Evolutionary conservation across 2,329 filamentous ascomycete species (phyloP).

Genomic region (Ramularia collo-cygni): DNA sequence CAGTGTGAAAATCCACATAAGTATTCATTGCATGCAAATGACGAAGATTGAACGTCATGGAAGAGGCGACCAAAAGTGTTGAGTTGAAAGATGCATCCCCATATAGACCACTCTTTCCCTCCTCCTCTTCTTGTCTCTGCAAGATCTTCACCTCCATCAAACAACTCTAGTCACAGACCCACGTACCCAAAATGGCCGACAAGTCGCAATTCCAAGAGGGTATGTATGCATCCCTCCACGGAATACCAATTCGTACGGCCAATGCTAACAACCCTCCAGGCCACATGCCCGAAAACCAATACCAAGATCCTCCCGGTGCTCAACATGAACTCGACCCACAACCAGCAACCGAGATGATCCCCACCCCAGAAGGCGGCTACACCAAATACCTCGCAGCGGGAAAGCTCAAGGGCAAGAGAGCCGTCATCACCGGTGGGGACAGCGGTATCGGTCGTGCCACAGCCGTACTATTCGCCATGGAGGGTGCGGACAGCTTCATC

Average conservation of each 20-base stretch:
- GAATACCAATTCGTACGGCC: too few relatives aligned
- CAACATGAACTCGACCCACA: slow-evolving; percentile 51
- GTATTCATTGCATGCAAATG: too few relatives aligned
- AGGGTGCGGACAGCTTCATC: slow-evolving; percentile 68
- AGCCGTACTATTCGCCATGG: slow-evolving; percentile 72
- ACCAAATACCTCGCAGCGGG: slow-evolving; percentile 67
- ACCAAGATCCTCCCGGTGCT: slow-evolving; percentile 48
- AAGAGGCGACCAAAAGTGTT: too few relatives aligned
- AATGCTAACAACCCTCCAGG: slow-evolving; percentile 1
- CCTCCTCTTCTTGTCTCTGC: not conserved
- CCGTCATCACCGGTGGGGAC: slow-evolving; percentile 75
- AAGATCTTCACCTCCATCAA: not conserved
- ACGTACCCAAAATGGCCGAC: not conserved
- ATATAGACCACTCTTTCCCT: too few relatives aligned
- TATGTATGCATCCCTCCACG: not conserved
- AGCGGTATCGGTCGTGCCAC: slow-evolving; percentile 71
- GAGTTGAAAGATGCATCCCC: too few relatives aligned
- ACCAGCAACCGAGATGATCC: slow-evolving; percentile 59
- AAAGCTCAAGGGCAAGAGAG: slow-evolving; percentile 68
- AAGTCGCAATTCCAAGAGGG: slow-evolving; percentile 1
- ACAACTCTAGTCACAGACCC: not conserved
- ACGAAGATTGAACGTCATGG: too few relatives aligned
- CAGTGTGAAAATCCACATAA: too few relatives aligned
- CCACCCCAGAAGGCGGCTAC: slow-evolving; percentile 59
- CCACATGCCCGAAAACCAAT: slow-evolving; percentile 32